A percentile compares a stretch with the other conserved stretches of the same genome.
Conservation (phyloP, 768 basidiomycete genomes). For the Pisolithus microcarpus region DNA sequence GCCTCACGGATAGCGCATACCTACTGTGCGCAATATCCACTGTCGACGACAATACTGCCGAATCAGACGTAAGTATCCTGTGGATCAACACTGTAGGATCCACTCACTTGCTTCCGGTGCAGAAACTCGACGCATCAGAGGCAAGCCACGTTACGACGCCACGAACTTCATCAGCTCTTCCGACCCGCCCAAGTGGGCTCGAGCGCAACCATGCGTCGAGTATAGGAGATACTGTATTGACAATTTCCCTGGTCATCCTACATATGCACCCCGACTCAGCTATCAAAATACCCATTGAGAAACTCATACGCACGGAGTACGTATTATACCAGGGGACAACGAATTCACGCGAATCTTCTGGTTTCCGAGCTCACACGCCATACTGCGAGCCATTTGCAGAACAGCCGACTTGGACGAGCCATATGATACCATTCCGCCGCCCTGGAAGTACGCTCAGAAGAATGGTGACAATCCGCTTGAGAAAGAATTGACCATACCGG, state of each 20-base stretch:
- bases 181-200: slow-evolving; percentile 68
- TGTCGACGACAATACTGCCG: slow-evolving; percentile 23
- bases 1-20: too few relatives aligned
- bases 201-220: slow-evolving; percentile 57
- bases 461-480: neutral
- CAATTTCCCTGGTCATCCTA: slow-evolving; percentile 69
- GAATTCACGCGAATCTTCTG: slow-evolving; percentile 67
- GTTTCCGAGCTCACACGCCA: slow-evolving; percentile 72
- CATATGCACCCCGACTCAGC: neutral
- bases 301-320: slow-evolving; percentile 44
- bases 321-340: slow-evolving; percentile 71
- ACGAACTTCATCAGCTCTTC: slow-evolving; percentile 64
- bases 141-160: slow-evolving; percentile 69
- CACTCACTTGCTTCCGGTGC: slow-evolving; percentile 77
- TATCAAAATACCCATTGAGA: slow-evolving; percentile 4
- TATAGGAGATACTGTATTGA: slow-evolving; percentile 58
- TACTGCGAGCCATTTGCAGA: slow-evolving; percentile 72
- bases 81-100: neutral
- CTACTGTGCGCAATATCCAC: slow-evolving; percentile 27
- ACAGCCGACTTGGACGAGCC: slow-evolving; percentile 75
- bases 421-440: slow-evolving; percentile 71
- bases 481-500: slow-evolving; percentile 34
- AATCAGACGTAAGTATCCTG: neutral
- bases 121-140: slow-evolving; percentile 69
- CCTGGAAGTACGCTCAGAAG: slow-evolving; percentile 33